Evolutionary conservation across 2,329 filamentous ascomycete species (phyloP), one percentile per base, ranked within the genome.

Genomic region (Trematosphaeria pertusa): DNA sequence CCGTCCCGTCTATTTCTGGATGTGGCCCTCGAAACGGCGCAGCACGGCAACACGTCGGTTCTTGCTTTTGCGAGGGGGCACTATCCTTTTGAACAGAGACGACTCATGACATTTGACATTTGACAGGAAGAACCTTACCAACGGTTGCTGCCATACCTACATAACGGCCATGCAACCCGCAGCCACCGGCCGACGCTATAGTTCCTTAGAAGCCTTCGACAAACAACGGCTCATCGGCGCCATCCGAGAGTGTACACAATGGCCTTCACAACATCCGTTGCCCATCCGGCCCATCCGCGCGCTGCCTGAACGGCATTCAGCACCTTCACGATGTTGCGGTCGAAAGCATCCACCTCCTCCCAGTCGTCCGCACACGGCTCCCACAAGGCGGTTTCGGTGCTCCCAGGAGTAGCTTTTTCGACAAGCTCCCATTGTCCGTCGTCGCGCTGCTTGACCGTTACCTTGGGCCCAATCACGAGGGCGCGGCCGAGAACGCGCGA

Each of bases 311-410:
- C 59, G 21, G 74, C 61, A 59, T 86, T 84, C 54, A 87, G 36
- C 48, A 86, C 52, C 31, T 71, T 69, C 1, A 87, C 65, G 43
- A 84, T 76, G 30, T 81, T 76, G 47, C 75, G 71, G 18, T 77
- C 74, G 59, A 86, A 87, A 2, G 74, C 65, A 59, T 87, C 85
- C 12, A 76, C 74, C 49, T 81, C 75, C 46, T 78, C 73, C 56
- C 79, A 83, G 57, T 87, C 83, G 52, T 84, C 73, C 0, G 77
- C 83, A 63, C 83, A 85, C 34, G 79, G 73, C 62, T 88, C 86
- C 80, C 84, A 87, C 1, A 83, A 67, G 0, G 78, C 79, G 24
- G 71, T 71, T 40, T 78, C 74, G 35, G 59, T 63, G 20, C 67
- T 71, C 10, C 58, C 65, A 9, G 58, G 48, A 3, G 61, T 52